A percentile compares a stretch with the other conserved stretches of the same genome.
Conservation (phyloP, 768 basidiomycete species). For the Leucocoprinus birnbaumii region DNA sequence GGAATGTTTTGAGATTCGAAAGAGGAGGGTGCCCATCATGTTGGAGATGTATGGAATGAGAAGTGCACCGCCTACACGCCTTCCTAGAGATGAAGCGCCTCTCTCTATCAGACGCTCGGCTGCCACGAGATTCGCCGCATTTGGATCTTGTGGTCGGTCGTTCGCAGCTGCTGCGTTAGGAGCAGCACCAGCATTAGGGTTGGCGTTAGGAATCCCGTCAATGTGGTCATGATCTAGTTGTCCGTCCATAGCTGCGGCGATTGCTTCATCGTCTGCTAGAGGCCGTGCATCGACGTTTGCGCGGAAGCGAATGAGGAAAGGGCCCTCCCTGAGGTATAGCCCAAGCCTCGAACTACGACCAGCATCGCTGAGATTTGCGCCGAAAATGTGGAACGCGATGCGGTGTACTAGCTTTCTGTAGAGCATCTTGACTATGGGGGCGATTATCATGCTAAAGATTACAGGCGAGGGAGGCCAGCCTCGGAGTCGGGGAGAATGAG, state of each 20-base stretch:
- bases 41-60: slow-evolving; percentile 65
- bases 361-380: slow-evolving; percentile 22
- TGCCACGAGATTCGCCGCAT: slow-evolving; percentile 41
- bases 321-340: slow-evolving; percentile 26
- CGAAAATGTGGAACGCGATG: slow-evolving; percentile 43
- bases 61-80: slow-evolving; percentile 67
- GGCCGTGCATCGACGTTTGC: slow-evolving; percentile 21
- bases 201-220: slow-evolving; percentile 14
- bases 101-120: slow-evolving; percentile 59
- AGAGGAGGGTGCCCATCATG: slow-evolving; percentile 59
- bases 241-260: slow-evolving; percentile 13
- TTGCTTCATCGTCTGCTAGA: slow-evolving; percentile 3
- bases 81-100: slow-evolving; percentile 58
- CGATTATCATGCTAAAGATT: slow-evolving; percentile 49
- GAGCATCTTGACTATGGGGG: slow-evolving; percentile 43
- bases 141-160: slow-evolving; percentile 28
- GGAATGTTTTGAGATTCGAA: slow-evolving; percentile 48
- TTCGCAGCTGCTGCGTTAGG: slow-evolving; percentile 12
- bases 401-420: slow-evolving; percentile 40
- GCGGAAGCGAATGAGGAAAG: slow-evolving; percentile 32
- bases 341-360: slow-evolving; percentile 18
- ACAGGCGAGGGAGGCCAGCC: slow-evolving; percentile 61
- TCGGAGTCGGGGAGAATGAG: slow-evolving; percentile 6
- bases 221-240: no score
- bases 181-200: slow-evolving; percentile 19